These are phyloP conservation scores for Hyphopichia homilentoma DNA, from an alignment of 805 yeast genomes.

Conservation along the genomic window DNA sequence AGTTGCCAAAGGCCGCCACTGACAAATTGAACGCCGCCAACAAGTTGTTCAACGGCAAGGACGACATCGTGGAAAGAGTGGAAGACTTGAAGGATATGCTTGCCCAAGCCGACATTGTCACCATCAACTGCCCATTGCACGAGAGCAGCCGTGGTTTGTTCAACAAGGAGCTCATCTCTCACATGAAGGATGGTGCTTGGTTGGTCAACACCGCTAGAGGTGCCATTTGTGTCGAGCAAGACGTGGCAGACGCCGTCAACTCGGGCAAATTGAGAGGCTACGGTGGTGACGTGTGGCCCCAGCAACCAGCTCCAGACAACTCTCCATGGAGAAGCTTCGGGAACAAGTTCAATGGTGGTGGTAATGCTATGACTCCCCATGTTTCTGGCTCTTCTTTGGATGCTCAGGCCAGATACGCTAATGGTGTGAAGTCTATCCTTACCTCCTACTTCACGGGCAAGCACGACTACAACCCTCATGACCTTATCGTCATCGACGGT, in stretches of 20 bases:
- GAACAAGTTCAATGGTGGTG: conserved; percentile 59
- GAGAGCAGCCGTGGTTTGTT: conserved; percentile 64
- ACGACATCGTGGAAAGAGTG: conserved; percentile 54
- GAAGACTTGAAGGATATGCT: conserved; percentile 63
- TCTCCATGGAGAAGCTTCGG: conserved; percentile 76
- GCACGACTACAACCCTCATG: conserved; percentile 70
- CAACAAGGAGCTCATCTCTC: conserved; percentile 60
- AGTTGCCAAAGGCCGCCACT: conserved; percentile 50
- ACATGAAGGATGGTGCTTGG: conserved; percentile 72
- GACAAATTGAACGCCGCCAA: conserved; percentile 35
- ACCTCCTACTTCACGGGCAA: conserved; percentile 59
- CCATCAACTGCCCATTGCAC: conserved; percentile 76
- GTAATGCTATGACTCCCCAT: conserved; percentile 85
- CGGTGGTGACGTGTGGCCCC: conserved; percentile 84
- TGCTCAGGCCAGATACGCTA: conserved; percentile 72
- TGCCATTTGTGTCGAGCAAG: conserved; percentile 70
- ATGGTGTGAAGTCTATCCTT: conserved; percentile 65
- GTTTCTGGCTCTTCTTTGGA: conserved; percentile 76
- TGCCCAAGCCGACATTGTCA: conserved; percentile 64
- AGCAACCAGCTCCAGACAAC: conserved; percentile 76
- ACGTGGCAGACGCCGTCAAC: conserved; percentile 68
- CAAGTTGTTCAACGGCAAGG: conserved; percentile 45
- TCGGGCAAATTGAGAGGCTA: conserved; percentile 72
- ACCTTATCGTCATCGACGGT: conserved; percentile 68
- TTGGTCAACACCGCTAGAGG: conserved; percentile 80